A percentile compares a stretch with the other conserved stretches of the same genome.
Conservation (phyloP, 1,139 yeast species). For the Suhomyces panamericanus region DNA sequence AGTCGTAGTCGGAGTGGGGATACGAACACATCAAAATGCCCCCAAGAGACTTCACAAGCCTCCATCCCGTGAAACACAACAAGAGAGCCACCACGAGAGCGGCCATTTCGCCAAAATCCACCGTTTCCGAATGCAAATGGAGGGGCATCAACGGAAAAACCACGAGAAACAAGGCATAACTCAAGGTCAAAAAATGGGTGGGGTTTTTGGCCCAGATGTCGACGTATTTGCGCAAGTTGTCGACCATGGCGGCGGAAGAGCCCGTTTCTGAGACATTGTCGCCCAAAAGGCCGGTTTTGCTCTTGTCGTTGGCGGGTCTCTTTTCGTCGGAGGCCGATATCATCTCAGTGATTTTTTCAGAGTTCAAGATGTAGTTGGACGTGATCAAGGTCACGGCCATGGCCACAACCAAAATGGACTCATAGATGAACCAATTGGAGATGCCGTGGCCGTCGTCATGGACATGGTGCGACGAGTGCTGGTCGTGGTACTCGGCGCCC, state of each 20-base stretch:
- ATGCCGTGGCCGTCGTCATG: slow-evolving; percentile 41
- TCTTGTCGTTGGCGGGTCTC: not conserved
- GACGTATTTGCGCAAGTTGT: slow-evolving; percentile 10
- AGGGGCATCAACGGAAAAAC: slow-evolving; percentile 37
- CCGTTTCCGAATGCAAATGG: slow-evolving; percentile 26
- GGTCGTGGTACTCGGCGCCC: slow-evolving; percentile 27
- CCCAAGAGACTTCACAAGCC: slow-evolving; percentile 51
- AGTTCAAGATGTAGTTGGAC: slow-evolving; percentile 37
- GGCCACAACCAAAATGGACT: slow-evolving; percentile 28
- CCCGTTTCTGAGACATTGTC: not conserved
- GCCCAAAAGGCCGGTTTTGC: slow-evolving; percentile 4
- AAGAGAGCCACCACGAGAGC: slow-evolving; percentile 51
- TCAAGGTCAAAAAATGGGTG: slow-evolving; percentile 60
- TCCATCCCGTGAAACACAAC: slow-evolving; percentile 56
- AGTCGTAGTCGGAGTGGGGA: slow-evolving; percentile 47
- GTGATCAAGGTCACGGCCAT: slow-evolving; percentile 37
- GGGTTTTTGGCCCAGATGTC: slow-evolving; percentile 48
- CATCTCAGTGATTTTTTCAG: slow-evolving; percentile 38
- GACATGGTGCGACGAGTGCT: slow-evolving; percentile 51
- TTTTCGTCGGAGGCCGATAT: slow-evolving; percentile 23
- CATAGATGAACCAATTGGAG: slow-evolving; percentile 36
- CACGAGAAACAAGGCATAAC: slow-evolving; percentile 47
- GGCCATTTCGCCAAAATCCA: slow-evolving; percentile 50
- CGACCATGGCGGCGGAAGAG: not conserved
- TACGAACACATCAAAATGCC: slow-evolving; percentile 53